phyloP scores from a whole-genome alignment of 2,329 filamentous ascomycete genomes.

The Colletotrichum sp. region DNA sequence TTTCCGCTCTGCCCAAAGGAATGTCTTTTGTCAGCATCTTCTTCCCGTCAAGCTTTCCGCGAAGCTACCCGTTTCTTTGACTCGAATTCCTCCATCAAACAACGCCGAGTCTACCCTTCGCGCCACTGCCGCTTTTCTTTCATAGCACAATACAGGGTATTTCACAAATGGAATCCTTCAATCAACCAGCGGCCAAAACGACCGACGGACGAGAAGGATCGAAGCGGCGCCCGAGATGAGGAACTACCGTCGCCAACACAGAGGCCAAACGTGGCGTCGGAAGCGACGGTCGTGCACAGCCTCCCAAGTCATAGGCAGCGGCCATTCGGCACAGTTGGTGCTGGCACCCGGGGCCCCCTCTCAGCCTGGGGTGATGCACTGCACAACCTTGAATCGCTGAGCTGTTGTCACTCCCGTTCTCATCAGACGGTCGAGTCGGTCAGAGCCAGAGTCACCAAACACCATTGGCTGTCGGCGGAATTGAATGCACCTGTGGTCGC shows the following conservation, averaged over 20 bases:
- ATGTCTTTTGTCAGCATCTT: not conserved
- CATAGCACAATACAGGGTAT: not conserved
- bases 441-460: not conserved
- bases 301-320: not conserved
- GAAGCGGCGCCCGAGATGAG: not conserved
- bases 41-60: not conserved
- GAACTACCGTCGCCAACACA: not conserved
- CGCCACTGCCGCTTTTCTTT: not conserved
- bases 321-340: not conserved
- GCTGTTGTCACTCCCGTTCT: not conserved
- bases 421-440: not conserved
- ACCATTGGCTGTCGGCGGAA: not conserved
- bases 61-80: not conserved
- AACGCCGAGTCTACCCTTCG: not conserved
- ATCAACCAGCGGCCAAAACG: not conserved
- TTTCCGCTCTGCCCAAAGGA: not conserved
- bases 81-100: not conserved
- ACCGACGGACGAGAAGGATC: not conserved
- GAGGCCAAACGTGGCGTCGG: conserved; percentile 7
- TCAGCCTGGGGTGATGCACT: not conserved
- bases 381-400: not conserved
- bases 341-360: not conserved
- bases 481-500: not conserved
- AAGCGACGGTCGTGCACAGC: conserved; percentile 10
- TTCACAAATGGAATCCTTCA: not conserved